Evolutionary conservation across 371 early-diverging fungal genomes (phyloP).

Genomic region (Nosema granulosis): DNA sequence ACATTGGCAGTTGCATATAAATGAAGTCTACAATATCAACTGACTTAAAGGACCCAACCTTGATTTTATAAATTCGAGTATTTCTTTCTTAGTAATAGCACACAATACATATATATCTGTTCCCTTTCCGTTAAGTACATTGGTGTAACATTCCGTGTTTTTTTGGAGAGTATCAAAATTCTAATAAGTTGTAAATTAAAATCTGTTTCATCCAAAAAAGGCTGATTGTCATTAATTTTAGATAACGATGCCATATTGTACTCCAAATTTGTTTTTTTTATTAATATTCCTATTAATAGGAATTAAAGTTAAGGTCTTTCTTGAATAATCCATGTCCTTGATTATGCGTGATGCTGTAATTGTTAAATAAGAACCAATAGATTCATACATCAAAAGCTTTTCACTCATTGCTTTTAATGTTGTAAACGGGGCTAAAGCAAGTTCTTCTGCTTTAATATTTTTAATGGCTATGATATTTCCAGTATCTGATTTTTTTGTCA

Average conservation of each 20-base stretch:
- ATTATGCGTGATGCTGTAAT: neutral
- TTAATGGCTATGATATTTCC: too few relatives aligned
- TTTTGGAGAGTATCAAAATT: neutral
- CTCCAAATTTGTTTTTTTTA: neutral
- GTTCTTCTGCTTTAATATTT: neutral
- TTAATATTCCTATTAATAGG: neutral
- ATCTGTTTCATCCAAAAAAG: constrained; percentile 12
- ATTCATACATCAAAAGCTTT: neutral
- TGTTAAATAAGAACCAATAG: neutral
- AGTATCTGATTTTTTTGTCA: too few relatives aligned
- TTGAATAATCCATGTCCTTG: neutral
- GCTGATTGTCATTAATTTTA: neutral
- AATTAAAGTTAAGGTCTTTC: neutral
- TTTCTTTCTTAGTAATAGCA: neutral
- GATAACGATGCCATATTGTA: neutral
- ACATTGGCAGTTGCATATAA: too few relatives aligned
- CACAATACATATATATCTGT: neutral
- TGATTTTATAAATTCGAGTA: neutral
- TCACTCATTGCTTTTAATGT: neutral
- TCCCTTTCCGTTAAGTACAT: neutral
- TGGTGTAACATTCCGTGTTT: neutral
- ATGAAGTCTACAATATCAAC: neutral
- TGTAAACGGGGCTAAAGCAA: neutral
- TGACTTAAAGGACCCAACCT: neutral
- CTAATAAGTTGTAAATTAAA: constrained; percentile 6